Evolutionary conservation across 2,329 filamentous ascomycete genomes (phyloP).

Genomic region (Xylariaceae sp.): DNA sequence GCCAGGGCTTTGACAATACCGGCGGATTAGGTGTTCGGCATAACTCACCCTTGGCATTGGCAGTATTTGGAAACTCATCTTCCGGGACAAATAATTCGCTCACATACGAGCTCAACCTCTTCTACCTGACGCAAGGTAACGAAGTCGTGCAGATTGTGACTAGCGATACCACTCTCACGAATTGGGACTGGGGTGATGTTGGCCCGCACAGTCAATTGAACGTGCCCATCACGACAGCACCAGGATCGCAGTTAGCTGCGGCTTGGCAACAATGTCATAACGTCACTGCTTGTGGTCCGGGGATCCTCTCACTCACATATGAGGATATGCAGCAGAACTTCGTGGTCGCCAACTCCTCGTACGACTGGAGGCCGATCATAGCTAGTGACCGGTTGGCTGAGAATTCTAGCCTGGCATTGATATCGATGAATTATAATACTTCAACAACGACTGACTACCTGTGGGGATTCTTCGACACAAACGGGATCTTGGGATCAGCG

Average conservation of each 20-base stretch:
- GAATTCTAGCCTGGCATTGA: slow-evolving; percentile 5
- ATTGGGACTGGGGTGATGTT: slow-evolving; percentile 4
- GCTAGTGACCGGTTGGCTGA: slow-evolving; percentile 2
- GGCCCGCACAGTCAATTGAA: slow-evolving; percentile 1
- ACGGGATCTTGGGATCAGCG: slow-evolving; percentile 3
- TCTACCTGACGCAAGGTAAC: slow-evolving; percentile 4
- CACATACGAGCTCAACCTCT: slow-evolving; percentile 2
- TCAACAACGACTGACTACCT: slow-evolving; percentile 1
- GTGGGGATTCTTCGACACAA: slow-evolving; percentile 7
- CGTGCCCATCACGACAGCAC: slow-evolving; percentile 1
- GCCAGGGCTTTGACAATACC: slow-evolving; percentile 1
- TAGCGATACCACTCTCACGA: not conserved
- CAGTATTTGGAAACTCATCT: not conserved
- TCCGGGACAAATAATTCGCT: not conserved
- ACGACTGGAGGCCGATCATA: slow-evolving; percentile 1
- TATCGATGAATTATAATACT: slow-evolving; percentile 4
- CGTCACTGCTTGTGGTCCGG: not conserved
- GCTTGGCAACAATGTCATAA: slow-evolving; percentile 2
- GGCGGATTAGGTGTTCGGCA: slow-evolving; percentile 1
- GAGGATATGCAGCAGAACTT: slow-evolving; percentile 7
- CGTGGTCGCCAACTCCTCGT: slow-evolving; percentile 5
- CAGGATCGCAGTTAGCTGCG: slow-evolving; percentile 2
- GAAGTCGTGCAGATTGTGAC: slow-evolving; percentile 3
- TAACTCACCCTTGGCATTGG: slow-evolving; percentile 1
- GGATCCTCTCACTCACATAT: slow-evolving; percentile 1